Evolutionary conservation across 2,329 filamentous ascomycete genomes (phyloP), one percentile per base, ranked within the genome.

Genomic region (Colletotrichum euphorbiae): DNA sequence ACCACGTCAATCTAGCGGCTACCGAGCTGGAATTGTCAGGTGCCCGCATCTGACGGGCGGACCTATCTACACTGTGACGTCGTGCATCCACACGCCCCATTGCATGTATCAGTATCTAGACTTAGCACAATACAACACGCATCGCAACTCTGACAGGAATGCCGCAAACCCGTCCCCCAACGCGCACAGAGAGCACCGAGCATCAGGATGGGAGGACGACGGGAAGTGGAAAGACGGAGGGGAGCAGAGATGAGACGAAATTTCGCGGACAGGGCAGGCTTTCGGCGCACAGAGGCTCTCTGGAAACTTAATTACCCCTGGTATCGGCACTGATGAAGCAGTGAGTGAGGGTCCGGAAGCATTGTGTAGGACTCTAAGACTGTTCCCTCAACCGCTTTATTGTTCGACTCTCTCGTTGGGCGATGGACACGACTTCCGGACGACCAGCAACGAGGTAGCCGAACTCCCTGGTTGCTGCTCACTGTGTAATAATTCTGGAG

Each of bases 211-310:
- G 54, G 54, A 65, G 48, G 45, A 54, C 13, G 46, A 65, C 65
- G 61, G 65, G 46, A 65, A 59, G 65, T 45, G 38, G 31, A 63
- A 45, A 17, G 28, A 36, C 28, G 33, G 51, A 24, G 33, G 33
- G 21, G 31, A 28, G 48, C 31, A 57, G 31, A 55, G 46, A 68
- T 68, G 52, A 65, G 65, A 68, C 60, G 65, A 68, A 67, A 65
- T 59, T 50, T 67, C 24, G 63, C 57, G 50, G 63, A 46, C 62
- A 52, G 38, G 56, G 24, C 55, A 46, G 42, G 57, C 43, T 40
- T 58, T 43, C 57, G 61, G 54, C 40, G 65, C 65, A 68, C 61
- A 68, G 61, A 68, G 65, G 42, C 46, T 38, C 40, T 50, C 24
- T 54, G 40, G 52, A 55, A 68, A 65, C 65, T 48, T 46, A 64